Conservation (phyloP, 176 grass and related monocot genomes). For the Alloteropsis semialata region DNA sequence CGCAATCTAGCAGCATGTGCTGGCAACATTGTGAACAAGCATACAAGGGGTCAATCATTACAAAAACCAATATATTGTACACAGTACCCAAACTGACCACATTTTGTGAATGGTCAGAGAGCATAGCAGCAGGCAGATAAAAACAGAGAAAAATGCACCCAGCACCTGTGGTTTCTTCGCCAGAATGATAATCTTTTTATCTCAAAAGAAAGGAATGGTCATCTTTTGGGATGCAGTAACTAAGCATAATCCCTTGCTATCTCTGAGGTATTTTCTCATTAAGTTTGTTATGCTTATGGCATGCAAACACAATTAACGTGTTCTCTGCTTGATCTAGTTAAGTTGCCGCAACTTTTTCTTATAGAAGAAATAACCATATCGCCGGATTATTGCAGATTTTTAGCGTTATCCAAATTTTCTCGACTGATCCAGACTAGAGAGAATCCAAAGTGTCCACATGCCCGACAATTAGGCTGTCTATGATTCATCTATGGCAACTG, state of each 20-base stretch:
- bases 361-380: not conserved
- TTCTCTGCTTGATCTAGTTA: not conserved
- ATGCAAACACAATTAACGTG: not conserved
- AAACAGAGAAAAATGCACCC: not conserved
- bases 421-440: not conserved
- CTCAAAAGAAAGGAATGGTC: not conserved
- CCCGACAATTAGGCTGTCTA: not conserved
- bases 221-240: not conserved
- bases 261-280: not conserved
- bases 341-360: not conserved
- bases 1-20: not conserved
- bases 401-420: not conserved
- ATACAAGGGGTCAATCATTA: not conserved
- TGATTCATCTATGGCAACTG: not conserved
- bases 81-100: not conserved
- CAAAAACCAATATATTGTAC: not conserved
- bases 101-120: slow-evolving; percentile 6
- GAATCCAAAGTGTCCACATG: not conserved
- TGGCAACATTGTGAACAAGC: not conserved
- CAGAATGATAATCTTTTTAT: not conserved
- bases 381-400: not conserved
- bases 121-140: slow-evolving; percentile 3
- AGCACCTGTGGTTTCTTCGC: not conserved
- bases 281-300: not conserved
- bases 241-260: not conserved